Evolutionary conservation across 2,329 filamentous ascomycete genomes (phyloP), one percentile per base, ranked within the genome.

Genomic region (Pseudogymnoascus sp.): DNA sequence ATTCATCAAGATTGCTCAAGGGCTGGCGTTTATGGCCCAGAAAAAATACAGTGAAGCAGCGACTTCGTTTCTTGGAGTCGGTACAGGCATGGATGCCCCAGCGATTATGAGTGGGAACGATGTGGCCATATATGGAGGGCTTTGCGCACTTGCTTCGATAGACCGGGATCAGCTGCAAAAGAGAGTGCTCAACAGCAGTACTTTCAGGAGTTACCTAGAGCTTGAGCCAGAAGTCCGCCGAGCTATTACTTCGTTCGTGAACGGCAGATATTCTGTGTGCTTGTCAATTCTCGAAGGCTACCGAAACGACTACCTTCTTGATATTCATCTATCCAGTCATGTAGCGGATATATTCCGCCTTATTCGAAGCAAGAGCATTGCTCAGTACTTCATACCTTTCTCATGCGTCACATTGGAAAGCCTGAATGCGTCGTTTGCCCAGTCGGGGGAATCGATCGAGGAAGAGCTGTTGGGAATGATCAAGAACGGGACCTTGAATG

Each of bases 171-270:
- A 91, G 65, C 80, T 99, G 21, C 89, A 95, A 73, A 78, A 76
- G 5, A 80, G 81, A 5, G 91, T 97, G 2, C 83, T 99, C 0
- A 90, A 95, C 38, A 96, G 91, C 71, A 79, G 79, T 35, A 80
- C 82, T 9, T 99, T 99, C 78, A 88, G 95, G 61, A 86, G 84
- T 52, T 96, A 95, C 72, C 83, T 99, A 12, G 95, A 97, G 74
- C 82, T 96, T 0, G 95, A 97, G 75, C 92, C 93, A 3, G 93
- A 97, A 71, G 89, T 99, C 65, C 90, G 95, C 66, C 93, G 93
- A 63, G 93, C 95, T 11, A 89, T 99, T 69, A 85, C 85, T 6
- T 88, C 91, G 72, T 99, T 97, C 77, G 91, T 93, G 69, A 91
- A 89, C 68, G 91, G 91, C 65, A 90, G 96, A 69, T 99, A 97